Percentiles rank a stretch among this genome's conserved stretches.
These are phyloP conservation scores for Asterophora parasitica DNA, from an alignment of 768 basidiomycete species.

Conservation along the genomic window DNA sequence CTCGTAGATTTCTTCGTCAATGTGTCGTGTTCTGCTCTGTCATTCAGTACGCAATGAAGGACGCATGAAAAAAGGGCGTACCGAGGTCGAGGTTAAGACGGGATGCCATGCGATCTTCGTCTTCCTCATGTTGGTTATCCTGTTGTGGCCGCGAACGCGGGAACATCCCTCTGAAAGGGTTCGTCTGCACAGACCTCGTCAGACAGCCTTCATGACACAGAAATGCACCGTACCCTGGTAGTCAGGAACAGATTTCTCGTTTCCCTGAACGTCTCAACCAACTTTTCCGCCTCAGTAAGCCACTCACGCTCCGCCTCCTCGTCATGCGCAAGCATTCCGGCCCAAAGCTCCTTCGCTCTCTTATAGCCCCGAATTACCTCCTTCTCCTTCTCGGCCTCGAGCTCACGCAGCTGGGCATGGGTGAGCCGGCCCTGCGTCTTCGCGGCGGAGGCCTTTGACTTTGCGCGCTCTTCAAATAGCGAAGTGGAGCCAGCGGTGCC, in stretches of 20 bases:
- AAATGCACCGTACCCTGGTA: constrained; percentile 50
- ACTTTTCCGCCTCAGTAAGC: constrained; percentile 77
- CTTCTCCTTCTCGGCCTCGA: constrained; percentile 63
- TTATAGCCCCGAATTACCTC: constrained; percentile 57
- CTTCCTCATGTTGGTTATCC: constrained; percentile 43
- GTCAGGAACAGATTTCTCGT: constrained; percentile 80
- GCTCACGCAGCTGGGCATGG: constrained; percentile 52
- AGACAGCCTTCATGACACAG: background rate
- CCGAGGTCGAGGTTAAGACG: constrained; percentile 75
- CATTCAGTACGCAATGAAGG: background rate
- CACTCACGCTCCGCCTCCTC: constrained; percentile 62
- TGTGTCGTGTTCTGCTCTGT: constrained; percentile 48
- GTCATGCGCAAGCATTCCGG: constrained; percentile 39
- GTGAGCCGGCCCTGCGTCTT: constrained; percentile 46
- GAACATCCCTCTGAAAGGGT: constrained; percentile 69
- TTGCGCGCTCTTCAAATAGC: constrained; percentile 55
- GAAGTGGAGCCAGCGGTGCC: constrained; percentile 33
- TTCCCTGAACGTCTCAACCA: constrained; percentile 87
- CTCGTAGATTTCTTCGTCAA: constrained; percentile 45
- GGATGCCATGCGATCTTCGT: constrained; percentile 69
- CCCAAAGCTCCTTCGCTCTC: constrained; percentile 61
- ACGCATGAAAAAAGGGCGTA: constrained; percentile 23
- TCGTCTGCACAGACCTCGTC: constrained; percentile 27
- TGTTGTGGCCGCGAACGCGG: constrained; percentile 39
- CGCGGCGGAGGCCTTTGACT: constrained; percentile 16